These are phyloP conservation scores for Austroboletus novae-zelandiae DNA, from an alignment of 1,284 basidiomycete genomes.

Conservation along the genomic window DNA sequence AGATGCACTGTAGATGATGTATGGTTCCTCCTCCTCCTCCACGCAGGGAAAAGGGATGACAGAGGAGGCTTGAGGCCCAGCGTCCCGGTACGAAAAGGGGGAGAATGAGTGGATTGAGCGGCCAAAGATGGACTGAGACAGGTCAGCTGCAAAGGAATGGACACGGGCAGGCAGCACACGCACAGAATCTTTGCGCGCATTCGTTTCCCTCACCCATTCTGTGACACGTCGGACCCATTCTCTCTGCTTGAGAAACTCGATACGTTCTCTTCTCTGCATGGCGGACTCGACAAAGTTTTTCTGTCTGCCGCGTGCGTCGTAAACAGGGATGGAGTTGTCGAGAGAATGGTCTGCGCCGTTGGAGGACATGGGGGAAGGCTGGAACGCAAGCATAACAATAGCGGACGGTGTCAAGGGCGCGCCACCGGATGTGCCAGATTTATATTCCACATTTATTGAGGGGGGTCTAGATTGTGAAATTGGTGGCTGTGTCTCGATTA, in stretches of 20 bases:
- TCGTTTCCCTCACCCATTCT: slow-evolving; percentile 36
- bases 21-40: slow-evolving; percentile 34
- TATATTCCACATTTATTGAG: slow-evolving; percentile 14
- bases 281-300: slow-evolving; percentile 24
- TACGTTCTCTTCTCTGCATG: slow-evolving; percentile 30
- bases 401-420: slow-evolving; percentile 8
- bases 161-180: slow-evolving; percentile 1
- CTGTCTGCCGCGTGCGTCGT: slow-evolving; percentile 30
- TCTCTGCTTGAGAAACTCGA: slow-evolving; percentile 34
- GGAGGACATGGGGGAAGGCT: slow-evolving; percentile 10
- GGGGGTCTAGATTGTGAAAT: slow-evolving; percentile 22
- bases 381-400: slow-evolving; percentile 20
- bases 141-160: not conserved
- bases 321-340: slow-evolving; percentile 3
- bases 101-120: slow-evolving; percentile 10
- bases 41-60: slow-evolving; percentile 27
- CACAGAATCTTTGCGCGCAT: slow-evolving; percentile 27
- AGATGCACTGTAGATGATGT: slow-evolving; percentile 35
- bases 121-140: slow-evolving; percentile 20
- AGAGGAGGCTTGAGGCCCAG: slow-evolving; percentile 13
- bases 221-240: slow-evolving; percentile 36
- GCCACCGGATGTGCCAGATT: slow-evolving; percentile 7
- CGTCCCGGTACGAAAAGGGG: slow-evolving; percentile 15
- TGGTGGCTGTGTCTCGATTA: slow-evolving; percentile 28
- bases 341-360: not conserved